These are phyloP conservation scores for Rhizopus microsporus DNA, from an alignment of 371 early-diverging fungal genomes.

Conservation along the genomic window DNA sequence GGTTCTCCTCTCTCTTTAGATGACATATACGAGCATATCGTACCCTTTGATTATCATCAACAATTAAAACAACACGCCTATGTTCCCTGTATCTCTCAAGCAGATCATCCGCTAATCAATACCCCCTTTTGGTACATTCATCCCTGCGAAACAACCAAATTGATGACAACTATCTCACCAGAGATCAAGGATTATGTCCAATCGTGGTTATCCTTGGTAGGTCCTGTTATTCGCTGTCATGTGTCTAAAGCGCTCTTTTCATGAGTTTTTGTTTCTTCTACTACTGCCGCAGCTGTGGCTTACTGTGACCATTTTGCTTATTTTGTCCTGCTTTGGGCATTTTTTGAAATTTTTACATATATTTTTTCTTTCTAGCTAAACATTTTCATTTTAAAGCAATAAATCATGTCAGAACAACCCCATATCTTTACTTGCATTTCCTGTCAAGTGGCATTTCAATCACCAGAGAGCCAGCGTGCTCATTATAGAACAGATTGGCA, in stretches of 20 bases:
- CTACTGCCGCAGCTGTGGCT: not conserved
- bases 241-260: constrained; percentile 9
- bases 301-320: not conserved
- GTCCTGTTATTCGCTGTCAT: constrained; percentile 28
- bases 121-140: constrained; percentile 69
- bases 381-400: not conserved
- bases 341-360: not conserved
- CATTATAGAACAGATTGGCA: constrained; percentile 91
- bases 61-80: constrained; percentile 4
- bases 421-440: constrained; percentile 63
- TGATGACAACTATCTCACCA: constrained; percentile 39
- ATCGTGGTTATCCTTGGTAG: constrained; percentile 40
- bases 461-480: constrained; percentile 77
- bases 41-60: constrained; percentile 36
- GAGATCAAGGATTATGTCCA: constrained; percentile 28
- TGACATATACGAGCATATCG: constrained; percentile 48
- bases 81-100: constrained; percentile 29
- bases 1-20: constrained; percentile 44
- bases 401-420: constrained; percentile 22
- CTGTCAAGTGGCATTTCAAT: constrained; percentile 86
- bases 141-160: constrained; percentile 68
- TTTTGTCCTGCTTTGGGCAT: not conserved
- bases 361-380: constrained; percentile 1
- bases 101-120: constrained; percentile 67
- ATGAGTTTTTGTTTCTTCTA: not conserved